phyloP scores from a whole-genome alignment of 129 eudicot genomes.

The Helianthus tuberosus region DNA sequence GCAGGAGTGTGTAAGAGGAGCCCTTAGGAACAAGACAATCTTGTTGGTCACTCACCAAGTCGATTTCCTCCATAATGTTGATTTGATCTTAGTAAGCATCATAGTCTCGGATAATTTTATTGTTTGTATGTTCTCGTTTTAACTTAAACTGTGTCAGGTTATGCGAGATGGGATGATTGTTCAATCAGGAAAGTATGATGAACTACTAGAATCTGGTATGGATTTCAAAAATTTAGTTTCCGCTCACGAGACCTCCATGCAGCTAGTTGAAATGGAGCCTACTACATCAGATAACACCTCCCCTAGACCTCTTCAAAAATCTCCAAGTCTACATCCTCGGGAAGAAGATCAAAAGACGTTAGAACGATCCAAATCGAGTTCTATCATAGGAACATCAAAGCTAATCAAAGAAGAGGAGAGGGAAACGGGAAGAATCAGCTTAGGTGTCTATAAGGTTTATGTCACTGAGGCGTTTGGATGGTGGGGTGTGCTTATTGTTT shows the following conservation, averaged over 20 bases:
- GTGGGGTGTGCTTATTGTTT: constrained; percentile 59
- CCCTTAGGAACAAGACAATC: constrained; percentile 65
- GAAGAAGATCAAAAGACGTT: constrained; percentile 37
- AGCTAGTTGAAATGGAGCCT: constrained; percentile 54
- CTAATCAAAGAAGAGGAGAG: constrained; percentile 84
- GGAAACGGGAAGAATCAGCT: constrained; percentile 71
- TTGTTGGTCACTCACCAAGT: constrained; percentile 93
- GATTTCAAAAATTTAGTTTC: constrained; percentile 60
- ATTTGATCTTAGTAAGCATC: constrained; percentile 65
- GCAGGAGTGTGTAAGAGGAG: constrained; percentile 77
- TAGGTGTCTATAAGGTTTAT: constrained; percentile 56
- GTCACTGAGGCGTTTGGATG: constrained; percentile 82
- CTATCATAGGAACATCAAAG: constrained; percentile 58
- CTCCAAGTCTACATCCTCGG: constrained; percentile 29
- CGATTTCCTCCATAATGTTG: constrained; percentile 94
- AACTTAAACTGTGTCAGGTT: constrained; percentile 44
- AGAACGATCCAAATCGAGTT: constrained; percentile 37
- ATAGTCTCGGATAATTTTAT: background rate
- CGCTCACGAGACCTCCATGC: constrained; percentile 77
- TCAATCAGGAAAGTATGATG: constrained; percentile 71
- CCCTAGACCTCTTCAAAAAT: constrained; percentile 35
- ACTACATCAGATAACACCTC: background rate
- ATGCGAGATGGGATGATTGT: constrained; percentile 85
- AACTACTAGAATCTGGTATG: constrained; percentile 50
- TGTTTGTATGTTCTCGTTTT: background rate